A percentile compares a stretch with the other conserved stretches of the same genome.
These are phyloP conservation scores for Aureobasidium leucospermi DNA, from an alignment of 2,329 filamentous ascomycete species.

Conservation along the genomic window DNA sequence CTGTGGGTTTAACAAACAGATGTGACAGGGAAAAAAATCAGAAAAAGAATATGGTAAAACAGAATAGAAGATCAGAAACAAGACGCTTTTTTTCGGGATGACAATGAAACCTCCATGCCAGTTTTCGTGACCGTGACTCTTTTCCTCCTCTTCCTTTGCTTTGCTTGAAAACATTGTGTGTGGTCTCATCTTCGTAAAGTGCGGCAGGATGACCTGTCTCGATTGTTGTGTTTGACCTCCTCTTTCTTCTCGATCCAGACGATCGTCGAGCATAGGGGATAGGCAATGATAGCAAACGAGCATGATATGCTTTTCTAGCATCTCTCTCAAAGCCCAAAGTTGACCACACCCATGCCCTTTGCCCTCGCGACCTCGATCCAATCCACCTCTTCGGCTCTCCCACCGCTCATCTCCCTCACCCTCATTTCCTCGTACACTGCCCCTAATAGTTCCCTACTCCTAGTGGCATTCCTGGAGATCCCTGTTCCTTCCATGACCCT, in stretches of 20 bases:
- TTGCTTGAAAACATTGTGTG: no score
- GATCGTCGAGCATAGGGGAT: no score
- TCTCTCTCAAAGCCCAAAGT: constrained; percentile 39
- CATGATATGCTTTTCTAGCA: no score
- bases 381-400: constrained; percentile 39
- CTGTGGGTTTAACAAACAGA: not conserved
- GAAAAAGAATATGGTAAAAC: not conserved
- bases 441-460: constrained; percentile 39
- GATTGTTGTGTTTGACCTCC: no score
- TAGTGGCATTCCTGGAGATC: constrained; percentile 42
- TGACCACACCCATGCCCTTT: constrained; percentile 41
- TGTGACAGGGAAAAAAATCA: not conserved
- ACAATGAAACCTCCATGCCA: no score
- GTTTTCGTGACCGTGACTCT: no score
- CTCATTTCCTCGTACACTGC: constrained; percentile 44
- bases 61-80: not conserved
- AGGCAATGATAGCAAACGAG: no score
- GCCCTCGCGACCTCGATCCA: constrained; percentile 44
- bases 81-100: not conserved
- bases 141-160: no score
- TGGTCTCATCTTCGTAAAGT: no score
- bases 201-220: no score
- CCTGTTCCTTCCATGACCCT: constrained; percentile 40
- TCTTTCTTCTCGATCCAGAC: not conserved
- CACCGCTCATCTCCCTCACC: constrained; percentile 32